These are phyloP conservation scores for Orychophragmus violaceus DNA, from an alignment of 345 rosid genomes.

Conservation along the genomic window DNA sequence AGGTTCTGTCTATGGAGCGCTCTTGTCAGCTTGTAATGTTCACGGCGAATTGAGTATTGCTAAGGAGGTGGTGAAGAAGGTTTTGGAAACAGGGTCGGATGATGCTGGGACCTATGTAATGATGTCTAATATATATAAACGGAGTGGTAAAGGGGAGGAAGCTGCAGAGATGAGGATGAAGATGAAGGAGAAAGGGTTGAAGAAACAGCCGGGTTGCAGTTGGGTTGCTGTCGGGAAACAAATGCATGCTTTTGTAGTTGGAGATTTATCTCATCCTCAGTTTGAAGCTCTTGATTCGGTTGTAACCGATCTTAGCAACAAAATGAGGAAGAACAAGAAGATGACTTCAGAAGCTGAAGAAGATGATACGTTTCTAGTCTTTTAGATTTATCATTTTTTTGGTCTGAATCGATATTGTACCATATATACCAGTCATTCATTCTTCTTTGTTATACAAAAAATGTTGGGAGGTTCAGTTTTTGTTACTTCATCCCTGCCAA, in stretches of 20 bases:
- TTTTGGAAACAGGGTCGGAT: slow-evolving; percentile 44
- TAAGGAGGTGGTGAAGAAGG: slow-evolving; percentile 43
- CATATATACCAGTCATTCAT: not conserved
- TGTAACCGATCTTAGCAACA: slow-evolving; percentile 36
- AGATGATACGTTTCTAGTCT: not conserved
- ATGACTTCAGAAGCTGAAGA: not conserved
- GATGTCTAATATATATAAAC: slow-evolving; percentile 58
- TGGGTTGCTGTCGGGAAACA: slow-evolving; percentile 51
- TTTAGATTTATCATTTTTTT: not conserved
- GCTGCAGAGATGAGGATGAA: slow-evolving; percentile 44
- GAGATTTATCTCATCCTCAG: slow-evolving; percentile 45
- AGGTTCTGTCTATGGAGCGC: slow-evolving; percentile 52
- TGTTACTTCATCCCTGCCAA: not conserved
- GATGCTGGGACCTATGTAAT: slow-evolving; percentile 47
- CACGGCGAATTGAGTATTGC: slow-evolving; percentile 47
- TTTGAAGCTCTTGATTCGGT: slow-evolving; percentile 32
- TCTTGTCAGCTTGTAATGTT: slow-evolving; percentile 58
- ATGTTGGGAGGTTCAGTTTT: not conserved
- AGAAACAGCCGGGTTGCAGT: slow-evolving; percentile 76
- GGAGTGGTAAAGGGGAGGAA: slow-evolving; percentile 44
- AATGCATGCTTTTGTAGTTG: slow-evolving; percentile 47
- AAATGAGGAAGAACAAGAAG: slow-evolving; percentile 38
- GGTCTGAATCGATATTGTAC: not conserved
- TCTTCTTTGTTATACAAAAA: not conserved
- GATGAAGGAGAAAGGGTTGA: slow-evolving; percentile 61